Evolutionary conservation across 1,284 basidiomycete genomes (phyloP), one percentile per base, ranked within the genome.

Genomic region (Entoloma clypeatum): DNA sequence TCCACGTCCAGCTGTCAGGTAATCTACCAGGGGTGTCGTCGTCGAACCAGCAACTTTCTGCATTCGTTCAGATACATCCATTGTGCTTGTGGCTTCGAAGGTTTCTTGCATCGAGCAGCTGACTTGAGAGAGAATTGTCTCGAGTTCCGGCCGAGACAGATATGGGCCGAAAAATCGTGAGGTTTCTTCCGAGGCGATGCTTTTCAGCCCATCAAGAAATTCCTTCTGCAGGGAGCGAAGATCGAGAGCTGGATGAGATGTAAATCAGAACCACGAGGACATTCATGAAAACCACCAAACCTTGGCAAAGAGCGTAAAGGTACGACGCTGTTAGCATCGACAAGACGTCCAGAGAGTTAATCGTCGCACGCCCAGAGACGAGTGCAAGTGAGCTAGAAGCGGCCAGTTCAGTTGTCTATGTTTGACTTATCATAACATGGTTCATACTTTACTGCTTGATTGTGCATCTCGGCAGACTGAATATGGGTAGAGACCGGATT

Each of bases 391-490:
- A 90, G 60, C 86, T 89, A 47, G 36, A 39, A 31, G 8, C 35
- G n/a, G n/a, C 40, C 41, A 30, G 8, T 44, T 53, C 29, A 51
- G 32, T 34, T 30, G 21, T 10, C 38, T 24, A 31, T 28, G 14
- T 10, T 5, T 39, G 18, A 28, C 1, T 3, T 23, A 25, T 23
- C 3, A 37, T 42, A 22, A 28, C 30, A 34, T 29, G n/a, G 42
- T 24, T 68, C 81, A 51, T 49, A 86, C 83, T 89, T 91, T 56
- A 91, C 74, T 35, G 86, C 82, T 60, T 91, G 89, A 54, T 92
- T 92, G 55, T 90, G 86, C 82, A 90, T 87, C 63, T 91, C 88
- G 1, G 87, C 87, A 4, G 81, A 84, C 55, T 92, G 86, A 21
- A 90, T 79, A 56, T 89, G 87, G 2, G 88, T 90, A 8, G 84